Conservation (phyloP, 371 early-diverging fungal genomes). For the Syncephalastrum monosporum region DNA sequence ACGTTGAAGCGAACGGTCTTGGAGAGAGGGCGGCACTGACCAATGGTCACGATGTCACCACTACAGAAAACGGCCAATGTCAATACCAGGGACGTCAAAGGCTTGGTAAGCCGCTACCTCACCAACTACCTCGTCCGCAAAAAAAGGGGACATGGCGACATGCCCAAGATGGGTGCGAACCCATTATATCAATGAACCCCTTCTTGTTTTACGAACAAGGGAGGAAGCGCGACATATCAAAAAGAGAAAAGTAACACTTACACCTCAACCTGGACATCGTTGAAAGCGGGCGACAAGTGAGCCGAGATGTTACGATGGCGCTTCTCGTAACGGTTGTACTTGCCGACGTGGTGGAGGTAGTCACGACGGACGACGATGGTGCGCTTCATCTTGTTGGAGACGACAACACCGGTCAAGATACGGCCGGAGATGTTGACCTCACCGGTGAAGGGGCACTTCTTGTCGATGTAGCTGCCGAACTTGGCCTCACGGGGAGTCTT, state of each 20-base stretch:
- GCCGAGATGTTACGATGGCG: slow-evolving; percentile 99
- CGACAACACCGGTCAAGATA: slow-evolving; percentile 96
- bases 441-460: slow-evolving; percentile 99
- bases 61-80: slow-evolving; percentile 25
- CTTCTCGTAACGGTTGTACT: slow-evolving; percentile 99
- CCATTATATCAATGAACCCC: slow-evolving; percentile 2
- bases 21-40: slow-evolving; percentile 97
- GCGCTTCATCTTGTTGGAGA: slow-evolving; percentile 99
- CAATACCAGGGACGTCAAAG: slow-evolving; percentile 42
- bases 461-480: slow-evolving; percentile 95
- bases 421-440: slow-evolving; percentile 98
- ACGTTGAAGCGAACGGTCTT: slow-evolving; percentile 99
- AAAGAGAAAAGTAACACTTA: slow-evolving; percentile 30
- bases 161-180: background rate
- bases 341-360: slow-evolving; percentile 99
- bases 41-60: slow-evolving; percentile 97
- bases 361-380: slow-evolving; percentile 98
- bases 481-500: slow-evolving; percentile 99
- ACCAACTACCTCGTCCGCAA: slow-evolving; percentile 61
- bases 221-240: slow-evolving; percentile 3
- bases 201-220: slow-evolving; percentile 3
- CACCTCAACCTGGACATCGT: slow-evolving; percentile 78
- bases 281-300: slow-evolving; percentile 98
- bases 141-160: slow-evolving; percentile 7
- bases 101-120: slow-evolving; percentile 63